phyloP scores from a whole-genome alignment of 1,284 basidiomycete genomes.

The Lentinula novae-zelandiae region DNA sequence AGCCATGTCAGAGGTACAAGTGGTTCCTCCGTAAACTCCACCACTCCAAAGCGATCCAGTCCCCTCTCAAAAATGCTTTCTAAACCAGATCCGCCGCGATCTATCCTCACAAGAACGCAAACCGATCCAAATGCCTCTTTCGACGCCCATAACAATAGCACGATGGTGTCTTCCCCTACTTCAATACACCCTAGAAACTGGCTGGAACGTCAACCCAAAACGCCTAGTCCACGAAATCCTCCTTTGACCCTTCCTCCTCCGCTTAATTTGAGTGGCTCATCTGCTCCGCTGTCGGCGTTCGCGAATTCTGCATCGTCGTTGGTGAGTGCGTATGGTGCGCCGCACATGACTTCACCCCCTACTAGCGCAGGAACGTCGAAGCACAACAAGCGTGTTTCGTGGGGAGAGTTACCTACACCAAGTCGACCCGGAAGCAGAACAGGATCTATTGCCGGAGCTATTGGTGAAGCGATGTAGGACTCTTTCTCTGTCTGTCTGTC shows the following conservation, averaged over 20 bases:
- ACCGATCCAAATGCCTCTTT: neutral
- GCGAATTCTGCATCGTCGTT: constrained; percentile 2
- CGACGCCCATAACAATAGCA: neutral
- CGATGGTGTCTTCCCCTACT: neutral
- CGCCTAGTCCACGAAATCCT: neutral
- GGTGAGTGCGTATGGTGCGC: neutral
- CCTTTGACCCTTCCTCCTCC: neutral
- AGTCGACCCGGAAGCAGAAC: neutral
- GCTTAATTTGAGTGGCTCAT: neutral
- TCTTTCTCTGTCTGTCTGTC: neutral
- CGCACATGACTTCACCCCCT: neutral
- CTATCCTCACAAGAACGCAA: neutral
- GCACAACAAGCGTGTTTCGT: neutral
- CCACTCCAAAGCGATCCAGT: constrained; percentile 9
- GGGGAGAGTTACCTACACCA: neutral
- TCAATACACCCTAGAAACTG: constrained; percentile 4
- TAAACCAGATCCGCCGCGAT: neutral
- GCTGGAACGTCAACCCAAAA: constrained; percentile 5
- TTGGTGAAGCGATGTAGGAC: neutral
- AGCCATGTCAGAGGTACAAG: neutral
- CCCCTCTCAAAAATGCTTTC: neutral
- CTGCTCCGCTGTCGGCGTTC: neutral
- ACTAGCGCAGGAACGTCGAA: neutral
- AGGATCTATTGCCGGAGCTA: neutral
- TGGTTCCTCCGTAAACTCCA: neutral